Base-by-base conservation (phyloP, 805 yeast species). In the Phaffomyces thermotolerans region DNA sequence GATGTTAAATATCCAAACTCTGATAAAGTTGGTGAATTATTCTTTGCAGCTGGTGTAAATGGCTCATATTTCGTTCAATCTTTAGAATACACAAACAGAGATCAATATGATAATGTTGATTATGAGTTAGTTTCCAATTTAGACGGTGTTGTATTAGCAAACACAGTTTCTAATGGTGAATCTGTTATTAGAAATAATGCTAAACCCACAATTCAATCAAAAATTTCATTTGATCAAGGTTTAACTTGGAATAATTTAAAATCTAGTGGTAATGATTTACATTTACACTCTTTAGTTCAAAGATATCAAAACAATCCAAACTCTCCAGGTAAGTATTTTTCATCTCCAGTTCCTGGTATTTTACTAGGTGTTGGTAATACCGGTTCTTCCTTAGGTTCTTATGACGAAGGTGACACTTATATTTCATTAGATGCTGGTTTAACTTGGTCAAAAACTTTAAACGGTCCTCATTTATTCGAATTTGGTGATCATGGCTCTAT, bases 401-500 rank as follows among this genome's bases (percentile, higher is more conserved):
- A 57, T 37, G 61, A 53, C 4, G 53, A 61, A 14, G 57, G 68
- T 35, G 64, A 65, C 40, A 78, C 93, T 1, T 88, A 68, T 57
- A 57, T 85, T 8, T 83, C 95, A 0, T 66, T 82, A 44, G 88
- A 87, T 64, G 89, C 86, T 23, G 95, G 96, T 24, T 55, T 69
- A n/a, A 66, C 82, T 0, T 87, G 95, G 95, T 61, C 63, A 24
- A 58, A 66, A 43, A 74, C 79, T 1, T 52, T 78, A 13, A 75
- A 76, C 23, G 72, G 69, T 36, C 75, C 85, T 3, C 68, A 76
- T 33, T 47, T 69, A 4, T 77, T 75, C 48, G 71, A 79, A 2
- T 79, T 78, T 64, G 95, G 91, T 38, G 95, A 87, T 60, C 76
- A 75, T 46, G 96, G 95, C 30, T 84, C 86, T 54, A 60, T 87